These are phyloP conservation scores for Funneliformis mosseae DNA, from an alignment of 192 early-diverging fungal species.

Conservation along the genomic window DNA sequence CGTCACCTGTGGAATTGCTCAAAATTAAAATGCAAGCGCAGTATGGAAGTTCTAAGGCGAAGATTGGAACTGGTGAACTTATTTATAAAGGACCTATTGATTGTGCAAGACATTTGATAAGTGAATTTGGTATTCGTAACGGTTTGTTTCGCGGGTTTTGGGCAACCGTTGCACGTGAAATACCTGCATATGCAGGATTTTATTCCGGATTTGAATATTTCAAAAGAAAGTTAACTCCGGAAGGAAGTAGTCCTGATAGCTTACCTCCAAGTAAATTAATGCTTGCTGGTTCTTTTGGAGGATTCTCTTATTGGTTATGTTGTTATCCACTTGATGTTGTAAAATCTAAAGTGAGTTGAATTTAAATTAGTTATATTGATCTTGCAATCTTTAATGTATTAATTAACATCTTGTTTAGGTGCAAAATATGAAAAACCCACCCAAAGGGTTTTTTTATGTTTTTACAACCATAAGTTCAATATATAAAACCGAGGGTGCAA, in stretches of 20 bases:
- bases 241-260: slow-evolving; percentile 50
- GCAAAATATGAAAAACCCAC: slow-evolving; percentile 65
- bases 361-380: background rate
- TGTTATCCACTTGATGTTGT: slow-evolving; percentile 88
- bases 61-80: slow-evolving; percentile 33
- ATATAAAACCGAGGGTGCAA: slow-evolving; percentile 56
- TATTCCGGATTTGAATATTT: slow-evolving; percentile 82
- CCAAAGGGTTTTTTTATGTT: slow-evolving; percentile 63
- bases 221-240: slow-evolving; percentile 66
- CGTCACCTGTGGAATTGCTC: slow-evolving; percentile 92
- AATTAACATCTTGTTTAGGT: slow-evolving; percentile 39
- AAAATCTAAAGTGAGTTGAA: slow-evolving; percentile 64
- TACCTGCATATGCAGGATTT: slow-evolving; percentile 85
- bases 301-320: slow-evolving; percentile 77
- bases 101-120: slow-evolving; percentile 65
- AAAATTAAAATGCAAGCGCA: slow-evolving; percentile 94
- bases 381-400: background rate
- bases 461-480: slow-evolving; percentile 54
- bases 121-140: slow-evolving; percentile 63
- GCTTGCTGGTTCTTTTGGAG: slow-evolving; percentile 78
- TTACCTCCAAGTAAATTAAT: slow-evolving; percentile 62
- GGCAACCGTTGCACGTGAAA: slow-evolving; percentile 76
- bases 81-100: slow-evolving; percentile 66
- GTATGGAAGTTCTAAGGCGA: slow-evolving; percentile 53
- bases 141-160: slow-evolving; percentile 86